Evolutionary conservation across 148 eudicot genomes (phyloP).

Genomic region (Chenopodium berlandieri): DNA sequence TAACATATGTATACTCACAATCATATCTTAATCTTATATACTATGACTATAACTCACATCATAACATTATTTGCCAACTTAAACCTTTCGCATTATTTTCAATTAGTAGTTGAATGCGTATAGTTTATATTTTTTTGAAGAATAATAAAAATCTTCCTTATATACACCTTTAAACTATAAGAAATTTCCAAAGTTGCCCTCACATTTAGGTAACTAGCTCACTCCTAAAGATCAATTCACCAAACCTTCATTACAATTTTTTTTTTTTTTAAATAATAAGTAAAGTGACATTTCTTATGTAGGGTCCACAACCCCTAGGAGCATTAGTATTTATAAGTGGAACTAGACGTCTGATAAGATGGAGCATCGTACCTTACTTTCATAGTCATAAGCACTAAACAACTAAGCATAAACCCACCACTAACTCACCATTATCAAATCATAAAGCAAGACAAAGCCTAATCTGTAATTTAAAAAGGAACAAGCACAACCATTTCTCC

Average conservation of each 20-base stretch:
- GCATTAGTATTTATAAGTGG: constrained; percentile 24
- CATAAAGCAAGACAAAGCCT: constrained; percentile 8
- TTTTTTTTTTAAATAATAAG: no score
- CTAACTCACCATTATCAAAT: constrained; percentile 11
- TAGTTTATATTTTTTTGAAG: neutral
- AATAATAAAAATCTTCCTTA: neutral
- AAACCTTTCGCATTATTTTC: no score
- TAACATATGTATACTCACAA: neutral
- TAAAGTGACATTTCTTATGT: neutral
- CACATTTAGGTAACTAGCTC: neutral
- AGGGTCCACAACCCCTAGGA: constrained; percentile 21
- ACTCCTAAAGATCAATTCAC: neutral
- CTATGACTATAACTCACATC: neutral
- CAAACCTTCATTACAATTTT: neutral
- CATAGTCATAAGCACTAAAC: constrained; percentile 25
- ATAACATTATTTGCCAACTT: neutral
- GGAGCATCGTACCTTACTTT: constrained; percentile 23
- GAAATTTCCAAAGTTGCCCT: neutral
- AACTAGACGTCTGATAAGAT: constrained; percentile 17
- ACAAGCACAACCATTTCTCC: neutral
- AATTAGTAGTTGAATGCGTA: no score
- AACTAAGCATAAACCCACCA: constrained; percentile 22
- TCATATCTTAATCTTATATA: no score
- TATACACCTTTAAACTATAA: neutral
- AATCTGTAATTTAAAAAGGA: constrained; percentile 5